Base-by-base conservation (phyloP, 352 stramenopile genomes). In the Pythium scleroteichum region DNA sequence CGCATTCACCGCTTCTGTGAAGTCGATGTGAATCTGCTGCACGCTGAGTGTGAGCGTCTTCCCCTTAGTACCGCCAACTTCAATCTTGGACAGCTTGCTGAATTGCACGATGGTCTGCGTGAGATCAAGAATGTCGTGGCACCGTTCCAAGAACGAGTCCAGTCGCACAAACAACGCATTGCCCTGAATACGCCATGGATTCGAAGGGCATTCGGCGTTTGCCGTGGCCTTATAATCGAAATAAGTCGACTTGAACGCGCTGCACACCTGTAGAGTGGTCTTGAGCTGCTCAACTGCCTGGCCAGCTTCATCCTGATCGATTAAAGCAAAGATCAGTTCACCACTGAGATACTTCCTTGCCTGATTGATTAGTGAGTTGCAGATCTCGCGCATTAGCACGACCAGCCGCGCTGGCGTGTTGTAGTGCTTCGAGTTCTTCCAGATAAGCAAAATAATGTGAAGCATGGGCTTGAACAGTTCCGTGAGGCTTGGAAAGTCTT, bases 381-480 rank as follows among this genome's bases (percentile, higher is more conserved):
- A 99, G 59, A 99, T 98, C 77, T 99, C 94, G 39, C 95, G 85
- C 78, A 99, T 97, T 42, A 99, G 77, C 35, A 99, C 95, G 1
- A 99, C 97, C 32, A 99, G 83, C 0, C 96, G 76, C 20, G 92
- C 92, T 0, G 97, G 92, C 8, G 95, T 99, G 75, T 99, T 99
- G 88, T 99, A 99, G 75, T 99, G 90, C 72, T 97, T 97, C 23
- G 94, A 99, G 78, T 99, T 98, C 72, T 99, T 99, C 97, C 97
- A 99, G 62, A 99, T 99, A 20, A 99, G 75, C 59, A 99, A 79
- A 14, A 99, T 97, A 53, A 98, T 98, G 69, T 99, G 96, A 16
- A 99, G 75, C 79, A 98, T 98, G n/a, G 97, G 97, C 73, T 98
- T 99, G 79, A 99, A 99, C 19, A 98, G 75, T 52, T 96, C 78